These are phyloP conservation scores for Hymenoscyphus fructigenus DNA, from an alignment of 2,329 filamentous ascomycete species.

Conservation along the genomic window DNA sequence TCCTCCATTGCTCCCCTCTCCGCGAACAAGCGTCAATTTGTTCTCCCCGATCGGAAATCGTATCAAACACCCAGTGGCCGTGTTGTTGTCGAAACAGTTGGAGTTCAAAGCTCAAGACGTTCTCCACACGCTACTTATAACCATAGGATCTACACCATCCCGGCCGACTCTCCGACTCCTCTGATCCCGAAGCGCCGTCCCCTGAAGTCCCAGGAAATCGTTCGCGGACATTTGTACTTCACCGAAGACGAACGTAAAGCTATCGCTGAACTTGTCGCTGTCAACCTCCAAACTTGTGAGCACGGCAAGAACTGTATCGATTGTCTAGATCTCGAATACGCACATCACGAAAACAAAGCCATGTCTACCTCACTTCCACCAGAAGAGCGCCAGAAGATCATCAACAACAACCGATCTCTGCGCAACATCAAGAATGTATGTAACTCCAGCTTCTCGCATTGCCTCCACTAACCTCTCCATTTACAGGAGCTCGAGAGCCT, in stretches of 20 bases:
- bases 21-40: neutral
- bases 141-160: constrained; percentile 15
- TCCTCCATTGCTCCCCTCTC: neutral
- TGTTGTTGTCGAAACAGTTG: neutral
- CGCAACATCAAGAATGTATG: constrained; percentile 39
- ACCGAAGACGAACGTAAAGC: constrained; percentile 20
- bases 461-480: constrained; percentile 12
- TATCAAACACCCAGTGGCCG: neutral
- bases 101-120: constrained; percentile 3
- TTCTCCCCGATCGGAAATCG: constrained; percentile 1
- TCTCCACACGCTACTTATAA: constrained; percentile 16
- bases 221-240: constrained; percentile 20
- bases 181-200: constrained; percentile 10
- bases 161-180: constrained; percentile 2
- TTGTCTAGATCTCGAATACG: constrained; percentile 27
- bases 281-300: constrained; percentile 12
- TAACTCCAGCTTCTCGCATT: neutral
- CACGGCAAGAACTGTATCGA: constrained; percentile 29
- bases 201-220: neutral
- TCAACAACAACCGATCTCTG: constrained; percentile 37
- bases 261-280: constrained; percentile 18
- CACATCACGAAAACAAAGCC: constrained; percentile 28
- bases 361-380: constrained; percentile 32
- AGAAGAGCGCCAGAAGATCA: constrained; percentile 36
- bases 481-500: constrained; percentile 85